phyloP scores from a whole-genome alignment of 805 yeast species.

The Lipomyces spencermartinsiae region DNA sequence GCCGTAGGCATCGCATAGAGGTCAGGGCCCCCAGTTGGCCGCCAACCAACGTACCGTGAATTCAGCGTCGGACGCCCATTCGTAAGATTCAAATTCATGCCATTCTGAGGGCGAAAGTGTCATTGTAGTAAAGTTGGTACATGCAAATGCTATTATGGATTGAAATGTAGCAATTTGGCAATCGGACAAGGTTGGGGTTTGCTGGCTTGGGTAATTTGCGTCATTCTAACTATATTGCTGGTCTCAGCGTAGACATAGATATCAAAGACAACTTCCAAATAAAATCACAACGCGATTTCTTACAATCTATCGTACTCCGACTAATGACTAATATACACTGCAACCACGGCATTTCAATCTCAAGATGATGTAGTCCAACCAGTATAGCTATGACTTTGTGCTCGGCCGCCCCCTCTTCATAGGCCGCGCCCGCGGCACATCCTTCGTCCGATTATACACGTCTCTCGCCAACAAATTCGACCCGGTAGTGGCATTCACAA shows the following conservation, averaged over 20 bases:
- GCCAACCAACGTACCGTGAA: constrained; percentile 23
- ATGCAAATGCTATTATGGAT: neutral
- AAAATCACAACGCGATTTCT: neutral
- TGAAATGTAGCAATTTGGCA: too few species aligned
- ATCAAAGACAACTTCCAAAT: neutral
- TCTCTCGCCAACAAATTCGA: constrained; percentile 18
- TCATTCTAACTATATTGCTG: neutral
- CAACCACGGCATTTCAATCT: neutral
- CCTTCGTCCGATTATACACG: constrained; percentile 19
- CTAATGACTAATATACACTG: constrained; percentile 11
- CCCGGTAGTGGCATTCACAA: constrained; percentile 14
- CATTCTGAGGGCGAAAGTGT: constrained; percentile 24
- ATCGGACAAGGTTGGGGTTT: neutral
- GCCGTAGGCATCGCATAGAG: neutral
- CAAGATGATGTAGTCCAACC: neutral
- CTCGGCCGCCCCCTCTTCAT: constrained; percentile 6
- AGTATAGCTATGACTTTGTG: neutral
- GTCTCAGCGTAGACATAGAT: neutral
- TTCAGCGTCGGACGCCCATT: constrained; percentile 27
- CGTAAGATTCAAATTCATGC: constrained; percentile 28
- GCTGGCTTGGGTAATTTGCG: neutral
- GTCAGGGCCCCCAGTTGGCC: neutral
- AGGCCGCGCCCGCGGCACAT: constrained; percentile 7
- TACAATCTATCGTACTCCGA: constrained; percentile 8
- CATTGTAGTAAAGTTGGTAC: constrained; percentile 1